A percentile compares a stretch with the other conserved stretches of the same genome.
phyloP scores from a whole-genome alignment of 1,139 yeast genomes.

The Candida sp. region DNA sequence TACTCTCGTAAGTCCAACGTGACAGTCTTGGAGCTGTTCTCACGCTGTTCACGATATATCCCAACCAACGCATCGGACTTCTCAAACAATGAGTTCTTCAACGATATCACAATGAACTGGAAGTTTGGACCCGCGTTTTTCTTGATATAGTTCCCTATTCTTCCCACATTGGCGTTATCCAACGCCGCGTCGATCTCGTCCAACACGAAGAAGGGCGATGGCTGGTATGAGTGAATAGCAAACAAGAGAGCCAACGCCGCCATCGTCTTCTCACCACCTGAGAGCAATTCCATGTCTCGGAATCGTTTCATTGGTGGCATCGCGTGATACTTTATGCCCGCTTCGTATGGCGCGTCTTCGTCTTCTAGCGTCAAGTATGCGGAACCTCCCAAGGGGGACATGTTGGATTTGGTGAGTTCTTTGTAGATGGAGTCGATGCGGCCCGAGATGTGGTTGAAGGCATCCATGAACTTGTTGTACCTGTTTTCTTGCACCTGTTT shows the following conservation, averaged over 20 bases:
- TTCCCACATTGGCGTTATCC: constrained; percentile 86
- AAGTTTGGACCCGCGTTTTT: constrained; percentile 78
- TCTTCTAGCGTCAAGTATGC: constrained; percentile 89
- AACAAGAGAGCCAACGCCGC: constrained; percentile 94
- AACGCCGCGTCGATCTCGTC: constrained; percentile 99
- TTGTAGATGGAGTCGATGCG: constrained; percentile 84
- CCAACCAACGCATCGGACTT: constrained; percentile 93
- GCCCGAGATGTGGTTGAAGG: constrained; percentile 76
- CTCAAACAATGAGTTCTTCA: constrained; percentile 87
- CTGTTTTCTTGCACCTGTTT: constrained; percentile 64
- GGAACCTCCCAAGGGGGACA: constrained; percentile 87
- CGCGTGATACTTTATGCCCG: constrained; percentile 89
- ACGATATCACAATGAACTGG: constrained; percentile 93
- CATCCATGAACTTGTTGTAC: constrained; percentile 64
- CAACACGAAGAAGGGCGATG: constrained; percentile 94
- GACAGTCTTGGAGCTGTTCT: constrained; percentile 77
- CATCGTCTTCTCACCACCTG: constrained; percentile 98
- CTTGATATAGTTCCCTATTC: constrained; percentile 83
- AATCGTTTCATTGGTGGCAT: constrained; percentile 98
- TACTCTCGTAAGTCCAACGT: constrained; percentile 75
- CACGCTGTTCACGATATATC: constrained; percentile 83
- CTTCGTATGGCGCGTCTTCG: constrained; percentile 85
- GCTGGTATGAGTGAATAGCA: constrained; percentile 90
- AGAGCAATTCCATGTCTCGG: constrained; percentile 88
- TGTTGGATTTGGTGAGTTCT: constrained; percentile 73